Conservation (phyloP, 2,329 filamentous ascomycete genomes). For the Ilyonectria robusta region DNA sequence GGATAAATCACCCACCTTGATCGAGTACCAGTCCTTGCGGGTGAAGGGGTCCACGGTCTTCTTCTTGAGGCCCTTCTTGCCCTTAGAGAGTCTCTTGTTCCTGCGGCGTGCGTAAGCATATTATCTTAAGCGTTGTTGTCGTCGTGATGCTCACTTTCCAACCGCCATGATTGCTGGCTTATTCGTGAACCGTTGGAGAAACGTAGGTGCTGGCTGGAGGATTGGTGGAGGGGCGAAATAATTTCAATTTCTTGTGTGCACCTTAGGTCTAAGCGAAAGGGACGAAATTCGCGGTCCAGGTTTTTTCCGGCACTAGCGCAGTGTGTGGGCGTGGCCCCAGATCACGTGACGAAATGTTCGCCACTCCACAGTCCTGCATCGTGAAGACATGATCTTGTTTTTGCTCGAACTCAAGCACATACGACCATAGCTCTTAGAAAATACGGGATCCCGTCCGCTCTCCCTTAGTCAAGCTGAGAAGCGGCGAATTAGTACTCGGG, state of each 20-base stretch:
- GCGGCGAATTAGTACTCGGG: conserved; percentile 17
- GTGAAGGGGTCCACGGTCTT: conserved; percentile 97
- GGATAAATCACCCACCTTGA: conserved; percentile 76
- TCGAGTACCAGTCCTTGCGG: conserved; percentile 98
- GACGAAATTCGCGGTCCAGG: conserved; percentile 45
- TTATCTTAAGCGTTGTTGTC: conserved; percentile 13
- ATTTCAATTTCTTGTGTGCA: conserved; percentile 59
- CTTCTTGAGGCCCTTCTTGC: conserved; percentile 99
- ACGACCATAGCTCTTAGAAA: conserved; percentile 22
- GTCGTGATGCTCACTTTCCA: conserved; percentile 66
- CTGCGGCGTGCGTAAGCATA: conserved; percentile 59
- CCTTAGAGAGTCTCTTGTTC: conserved; percentile 99
- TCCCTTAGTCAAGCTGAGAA: conserved; percentile 21
- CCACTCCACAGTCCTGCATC: background rate
- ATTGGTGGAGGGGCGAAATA: conserved; percentile 59
- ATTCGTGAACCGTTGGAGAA: conserved; percentile 60
- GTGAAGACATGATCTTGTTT: background rate
- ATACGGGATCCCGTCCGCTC: conserved; percentile 21
- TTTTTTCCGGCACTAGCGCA: conserved; percentile 48
- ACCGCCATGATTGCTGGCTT: conserved; percentile 72
- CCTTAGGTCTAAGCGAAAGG: conserved; percentile 57
- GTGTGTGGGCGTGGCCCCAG: conserved; percentile 29
- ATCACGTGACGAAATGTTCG: conserved; percentile 38
- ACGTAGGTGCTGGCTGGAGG: conserved; percentile 60
- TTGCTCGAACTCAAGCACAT: background rate